phyloP scores from a whole-genome alignment of 2,329 filamentous ascomycete species.

The Paecilomyces sp. region DNA sequence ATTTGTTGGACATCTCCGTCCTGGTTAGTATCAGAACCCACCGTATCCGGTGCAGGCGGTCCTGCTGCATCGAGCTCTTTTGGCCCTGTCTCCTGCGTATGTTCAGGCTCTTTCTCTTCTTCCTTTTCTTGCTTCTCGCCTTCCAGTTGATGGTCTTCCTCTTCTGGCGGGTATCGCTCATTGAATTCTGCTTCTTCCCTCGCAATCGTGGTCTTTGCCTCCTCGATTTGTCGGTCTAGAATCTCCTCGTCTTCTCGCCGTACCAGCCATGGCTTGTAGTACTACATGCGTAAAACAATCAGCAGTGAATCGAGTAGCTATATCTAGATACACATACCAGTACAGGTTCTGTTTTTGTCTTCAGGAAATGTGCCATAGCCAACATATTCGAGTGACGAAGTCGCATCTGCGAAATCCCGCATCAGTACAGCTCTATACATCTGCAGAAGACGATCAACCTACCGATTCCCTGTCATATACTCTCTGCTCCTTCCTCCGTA shows the following conservation, averaged over 20 bases:
- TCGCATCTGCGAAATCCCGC: constrained; percentile 53
- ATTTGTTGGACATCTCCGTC: constrained; percentile 9
- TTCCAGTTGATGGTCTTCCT: constrained; percentile 12
- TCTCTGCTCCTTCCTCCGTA: constrained; percentile 63
- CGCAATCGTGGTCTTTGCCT: constrained; percentile 57
- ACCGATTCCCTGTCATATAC: constrained; percentile 71
- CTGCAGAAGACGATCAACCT: constrained; percentile 28
- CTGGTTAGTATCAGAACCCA: constrained; percentile 14
- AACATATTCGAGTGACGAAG: constrained; percentile 66
- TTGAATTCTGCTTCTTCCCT: constrained; percentile 60
- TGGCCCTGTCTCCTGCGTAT: constrained; percentile 8
- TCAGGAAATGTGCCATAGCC: constrained; percentile 63
- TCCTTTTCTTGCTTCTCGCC: constrained; percentile 14
- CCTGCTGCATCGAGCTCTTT: constrained; percentile 29
- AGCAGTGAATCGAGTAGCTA: not conserved
- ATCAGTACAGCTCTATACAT: constrained; percentile 14
- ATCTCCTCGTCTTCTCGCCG: constrained; percentile 60
- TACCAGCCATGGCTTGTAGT: constrained; percentile 78
- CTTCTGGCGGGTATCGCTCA: constrained; percentile 32
- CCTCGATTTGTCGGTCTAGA: constrained; percentile 64
- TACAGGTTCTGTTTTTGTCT: constrained; percentile 63
- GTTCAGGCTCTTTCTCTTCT: constrained; percentile 13
- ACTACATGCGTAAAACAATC: constrained; percentile 43
- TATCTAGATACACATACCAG: constrained; percentile 53
- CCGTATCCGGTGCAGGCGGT: constrained; percentile 35